Evolutionary conservation across 768 basidiomycete species (phyloP).

Genomic region (Saitozyma podzolica): DNA sequence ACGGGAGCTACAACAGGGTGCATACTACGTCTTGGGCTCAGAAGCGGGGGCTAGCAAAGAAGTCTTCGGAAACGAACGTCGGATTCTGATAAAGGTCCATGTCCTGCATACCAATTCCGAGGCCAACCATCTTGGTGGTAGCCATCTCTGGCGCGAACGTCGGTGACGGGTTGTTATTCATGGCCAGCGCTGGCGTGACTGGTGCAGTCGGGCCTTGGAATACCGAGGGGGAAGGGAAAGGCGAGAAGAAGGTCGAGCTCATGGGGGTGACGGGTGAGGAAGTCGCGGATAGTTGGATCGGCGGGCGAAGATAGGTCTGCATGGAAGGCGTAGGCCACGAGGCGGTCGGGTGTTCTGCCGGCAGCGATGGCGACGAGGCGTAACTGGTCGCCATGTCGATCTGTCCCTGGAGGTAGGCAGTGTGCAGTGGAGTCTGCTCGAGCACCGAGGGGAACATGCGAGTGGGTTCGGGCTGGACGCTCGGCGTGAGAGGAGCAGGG

Average conservation of each 20-base stretch:
- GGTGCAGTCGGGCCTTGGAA: background rate
- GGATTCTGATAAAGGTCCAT: conserved; percentile 18
- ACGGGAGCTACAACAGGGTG: too few species aligned
- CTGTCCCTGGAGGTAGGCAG: conserved; percentile 23
- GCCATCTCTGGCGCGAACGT: conserved; percentile 35
- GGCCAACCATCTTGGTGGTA: conserved; percentile 28
- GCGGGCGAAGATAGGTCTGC: conserved; percentile 18
- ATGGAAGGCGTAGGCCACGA: conserved; percentile 16
- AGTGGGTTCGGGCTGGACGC: conserved; percentile 7
- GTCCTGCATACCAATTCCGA: conserved; percentile 34
- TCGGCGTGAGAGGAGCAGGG: conserved; percentile 13
- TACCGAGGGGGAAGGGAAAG: conserved; percentile 2
- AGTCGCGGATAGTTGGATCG: conserved; percentile 11
- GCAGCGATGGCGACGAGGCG: conserved; percentile 7
- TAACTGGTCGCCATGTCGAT: conserved; percentile 1
- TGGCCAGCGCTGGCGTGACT: conserved; percentile 1
- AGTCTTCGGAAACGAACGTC: conserved; percentile 25
- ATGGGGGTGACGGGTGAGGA: conserved; percentile 27
- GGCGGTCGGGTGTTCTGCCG: background rate
- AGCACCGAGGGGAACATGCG: conserved; percentile 40
- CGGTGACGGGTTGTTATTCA: conserved; percentile 21
- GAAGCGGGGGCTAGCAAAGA: conserved; percentile 20
- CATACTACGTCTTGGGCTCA: too few species aligned
- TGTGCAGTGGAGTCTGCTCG: conserved; percentile 30
- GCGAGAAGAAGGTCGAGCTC: conserved; percentile 6